Conservation (phyloP, 1,284 basidiomycete genomes). For the Sanghuangporus sanghuang region DNA sequence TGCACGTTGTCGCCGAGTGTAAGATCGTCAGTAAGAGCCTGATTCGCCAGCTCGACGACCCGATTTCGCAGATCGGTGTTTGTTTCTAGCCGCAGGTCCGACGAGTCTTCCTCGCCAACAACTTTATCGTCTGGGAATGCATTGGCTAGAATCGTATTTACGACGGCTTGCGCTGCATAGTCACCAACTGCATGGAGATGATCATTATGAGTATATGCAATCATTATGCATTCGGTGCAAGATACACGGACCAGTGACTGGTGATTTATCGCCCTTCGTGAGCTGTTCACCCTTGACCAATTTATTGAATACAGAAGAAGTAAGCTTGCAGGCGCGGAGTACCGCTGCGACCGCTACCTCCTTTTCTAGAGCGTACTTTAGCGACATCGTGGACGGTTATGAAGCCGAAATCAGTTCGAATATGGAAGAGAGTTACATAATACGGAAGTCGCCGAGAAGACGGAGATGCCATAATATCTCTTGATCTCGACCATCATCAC, state of each 20-base stretch:
- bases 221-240: neutral
- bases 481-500: too few relatives aligned
- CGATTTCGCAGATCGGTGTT: constrained; percentile 55
- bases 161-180: constrained; percentile 85
- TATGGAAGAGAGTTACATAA: too few relatives aligned
- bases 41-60: constrained; percentile 82
- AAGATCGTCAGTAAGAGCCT: constrained; percentile 62
- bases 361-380: constrained; percentile 46
- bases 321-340: constrained; percentile 79
- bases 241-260: constrained; percentile 73
- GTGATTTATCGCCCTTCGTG: constrained; percentile 91
- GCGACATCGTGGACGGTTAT: constrained; percentile 27
- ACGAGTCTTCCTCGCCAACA: constrained; percentile 94
- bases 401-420: neutral
- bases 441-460: too few relatives aligned
- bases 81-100: constrained; percentile 61
- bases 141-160: constrained; percentile 70
- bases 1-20: constrained; percentile 42
- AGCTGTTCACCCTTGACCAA: constrained; percentile 86
- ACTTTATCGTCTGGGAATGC: constrained; percentile 87
- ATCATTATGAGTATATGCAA: constrained; percentile 8
- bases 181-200: constrained; percentile 65
- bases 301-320: constrained; percentile 84
- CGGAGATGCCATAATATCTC: too few relatives aligned
- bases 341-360: constrained; percentile 87